Evolutionary conservation across 768 basidiomycete genomes (phyloP).

Genomic region (Cystofilobasidium bisporidii): DNA sequence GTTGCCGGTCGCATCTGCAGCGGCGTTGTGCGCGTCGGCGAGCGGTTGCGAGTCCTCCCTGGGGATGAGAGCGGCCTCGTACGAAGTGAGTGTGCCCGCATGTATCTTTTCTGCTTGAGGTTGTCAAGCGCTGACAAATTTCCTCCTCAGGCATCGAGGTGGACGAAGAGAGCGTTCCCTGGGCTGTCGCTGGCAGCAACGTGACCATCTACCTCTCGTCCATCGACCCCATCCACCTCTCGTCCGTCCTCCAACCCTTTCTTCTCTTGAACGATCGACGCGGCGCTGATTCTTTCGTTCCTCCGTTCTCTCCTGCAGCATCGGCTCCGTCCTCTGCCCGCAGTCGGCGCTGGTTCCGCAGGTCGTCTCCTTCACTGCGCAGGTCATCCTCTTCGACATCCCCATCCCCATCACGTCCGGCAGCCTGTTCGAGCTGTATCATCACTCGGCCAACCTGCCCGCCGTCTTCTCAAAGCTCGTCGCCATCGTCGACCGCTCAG

Average conservation of each 20-base stretch:
- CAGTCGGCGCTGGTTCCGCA: conserved; percentile 62
- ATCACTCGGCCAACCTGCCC: conserved; percentile 85
- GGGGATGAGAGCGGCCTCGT: conserved; percentile 84
- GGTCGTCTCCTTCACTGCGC: conserved; percentile 65
- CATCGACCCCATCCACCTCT: conserved; percentile 74
- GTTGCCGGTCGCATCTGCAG: conserved; percentile 75
- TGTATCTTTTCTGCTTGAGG: background rate
- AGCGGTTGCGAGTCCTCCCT: conserved; percentile 72
- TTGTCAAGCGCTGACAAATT: no score
- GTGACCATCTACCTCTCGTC: conserved; percentile 71
- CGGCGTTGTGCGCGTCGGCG: conserved; percentile 86
- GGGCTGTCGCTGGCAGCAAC: conserved; percentile 85
- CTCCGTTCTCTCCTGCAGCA: conserved; percentile 40
- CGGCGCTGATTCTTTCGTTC: background rate
- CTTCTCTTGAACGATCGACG: no score
- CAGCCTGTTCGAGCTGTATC: conserved; percentile 84
- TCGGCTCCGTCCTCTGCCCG: conserved; percentile 83
- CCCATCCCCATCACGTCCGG: conserved; percentile 80
- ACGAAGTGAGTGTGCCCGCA: conserved; percentile 43
- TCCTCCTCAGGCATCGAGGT: conserved; percentile 62
- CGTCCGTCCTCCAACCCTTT: conserved; percentile 31
- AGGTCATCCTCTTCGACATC: conserved; percentile 89
- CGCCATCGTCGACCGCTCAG: conserved; percentile 66
- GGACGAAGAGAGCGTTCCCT: conserved; percentile 65
- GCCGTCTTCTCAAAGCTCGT: conserved; percentile 74